phyloP scores from a whole-genome alignment of 768 basidiomycete species.

The Gyrodon lividus region DNA sequence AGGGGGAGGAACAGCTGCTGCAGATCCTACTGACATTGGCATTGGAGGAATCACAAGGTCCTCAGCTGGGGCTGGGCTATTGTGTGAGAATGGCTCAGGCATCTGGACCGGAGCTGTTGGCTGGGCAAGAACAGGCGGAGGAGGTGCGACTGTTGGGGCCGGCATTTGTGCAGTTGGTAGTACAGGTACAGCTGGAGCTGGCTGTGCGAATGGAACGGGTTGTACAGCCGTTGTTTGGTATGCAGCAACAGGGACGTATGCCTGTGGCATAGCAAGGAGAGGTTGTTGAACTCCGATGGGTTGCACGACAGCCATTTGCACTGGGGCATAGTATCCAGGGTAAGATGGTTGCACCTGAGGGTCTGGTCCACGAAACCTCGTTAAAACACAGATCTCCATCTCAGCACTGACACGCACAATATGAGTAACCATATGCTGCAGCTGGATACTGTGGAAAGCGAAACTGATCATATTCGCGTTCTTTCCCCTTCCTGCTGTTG shows the following conservation, averaged over 20 bases:
- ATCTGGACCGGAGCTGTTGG: conserved; percentile 11
- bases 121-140: not conserved
- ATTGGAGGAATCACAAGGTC: conserved; percentile 17
- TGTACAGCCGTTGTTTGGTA: conserved; percentile 15
- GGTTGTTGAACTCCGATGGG: conserved; percentile 29
- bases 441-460: conserved; percentile 14
- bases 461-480: conserved; percentile 18
- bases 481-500: conserved; percentile 19
- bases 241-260: conserved; percentile 26
- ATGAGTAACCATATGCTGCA: conserved; percentile 17
- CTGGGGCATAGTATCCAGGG: conserved; percentile 30
- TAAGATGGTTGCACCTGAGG: conserved; percentile 21
- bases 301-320: conserved; percentile 23
- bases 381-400: conserved; percentile 14
- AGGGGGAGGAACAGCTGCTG: conserved; percentile 9
- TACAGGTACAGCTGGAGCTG: conserved; percentile 3
- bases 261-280: conserved; percentile 26
- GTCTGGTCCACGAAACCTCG: conserved; percentile 14
- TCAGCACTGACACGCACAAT: conserved; percentile 18
- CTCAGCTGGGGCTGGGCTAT: not conserved
- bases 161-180: conserved; percentile 18
- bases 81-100: conserved; percentile 15
- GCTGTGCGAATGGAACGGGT: conserved; percentile 13
- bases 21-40: conserved; percentile 9
- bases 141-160: conserved; percentile 3